Base-by-base conservation (phyloP, 495 filamentous ascomycete genomes). In the Tuber aestivum region DNA sequence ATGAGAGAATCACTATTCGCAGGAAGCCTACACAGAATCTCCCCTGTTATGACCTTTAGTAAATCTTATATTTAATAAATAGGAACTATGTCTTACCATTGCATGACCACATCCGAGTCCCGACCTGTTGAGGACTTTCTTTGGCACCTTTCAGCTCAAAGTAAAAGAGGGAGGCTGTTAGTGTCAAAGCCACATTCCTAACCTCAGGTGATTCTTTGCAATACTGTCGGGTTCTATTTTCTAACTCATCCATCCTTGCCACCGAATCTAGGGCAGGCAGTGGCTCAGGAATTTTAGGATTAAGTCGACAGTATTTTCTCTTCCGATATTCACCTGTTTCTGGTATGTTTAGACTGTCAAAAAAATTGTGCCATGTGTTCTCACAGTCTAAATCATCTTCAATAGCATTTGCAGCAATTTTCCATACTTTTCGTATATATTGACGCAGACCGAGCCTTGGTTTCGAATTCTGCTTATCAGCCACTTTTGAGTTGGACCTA, bases 211-310 rank as follows among this genome's bases (percentile, higher is more conserved):
- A 72, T 4, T 37, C 42, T 8, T 23, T 27, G n/a, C 77, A 79
- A 70, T 78, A 78, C 20, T 68, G 14, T 37, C 73, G 70, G 20
- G 77, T 78, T 70, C 76, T 78, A 41, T 72, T 56, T 20, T 72
- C 65, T 16, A 81, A 40, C 20, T 38, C 12, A 41, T 69, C 56
- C 70, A 81, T 78, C 14, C 72, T 76, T 21, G 78, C 71, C 41
- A 84, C 82, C 35, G 77, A 81, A 69, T 85, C 83, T 16, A 85
- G 73, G 21, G 69, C 61, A 0, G 83, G 84, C 14, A 79, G 80
- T 35, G 70, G 41, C 14, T 77, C 61, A 1, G 65, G 72, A 48
- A 83, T 77, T 42, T 85, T 74, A 27, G 83, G 72, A 5, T 79
- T 81, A 12, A 82, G 65, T 8, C 80, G 77, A 38, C 61, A 69